A percentile compares a stretch with the other conserved stretches of the same genome.
phyloP scores from a whole-genome alignment of 768 basidiomycete species.

The Suillus placidus region DNA sequence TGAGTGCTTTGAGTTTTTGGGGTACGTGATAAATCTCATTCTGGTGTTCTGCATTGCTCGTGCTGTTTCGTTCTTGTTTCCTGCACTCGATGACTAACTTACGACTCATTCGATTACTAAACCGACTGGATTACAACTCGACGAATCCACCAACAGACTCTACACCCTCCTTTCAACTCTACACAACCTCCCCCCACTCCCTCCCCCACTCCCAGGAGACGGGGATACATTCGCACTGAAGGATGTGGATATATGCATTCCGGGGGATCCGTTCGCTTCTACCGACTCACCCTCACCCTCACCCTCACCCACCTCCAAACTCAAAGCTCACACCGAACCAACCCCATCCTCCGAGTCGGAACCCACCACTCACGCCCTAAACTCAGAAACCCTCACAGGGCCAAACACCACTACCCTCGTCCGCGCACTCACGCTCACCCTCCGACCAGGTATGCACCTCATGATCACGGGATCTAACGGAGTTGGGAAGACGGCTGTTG shows the following conservation, averaged over 20 bases:
- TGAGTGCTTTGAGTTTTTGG: conserved; percentile 7
- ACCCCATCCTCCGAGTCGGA: background rate
- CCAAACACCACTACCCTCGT: conserved; percentile 52
- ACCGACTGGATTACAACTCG: too few relatives aligned
- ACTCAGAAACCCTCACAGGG: conserved; percentile 12
- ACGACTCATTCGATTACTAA: background rate
- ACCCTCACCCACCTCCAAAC: background rate
- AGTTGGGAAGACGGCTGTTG: conserved; percentile 88
- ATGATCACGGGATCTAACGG: conserved; percentile 95
- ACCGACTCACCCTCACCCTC: background rate
- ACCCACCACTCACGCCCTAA: background rate
- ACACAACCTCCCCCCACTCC: conserved; percentile 66
- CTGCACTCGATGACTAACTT: background rate
- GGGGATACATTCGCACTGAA: conserved; percentile 59
- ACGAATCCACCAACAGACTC: conserved; percentile 46
- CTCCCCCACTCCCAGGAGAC: conserved; percentile 37
- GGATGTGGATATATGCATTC: conserved; percentile 74
- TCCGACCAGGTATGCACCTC: conserved; percentile 78
- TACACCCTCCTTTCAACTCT: conserved; percentile 87
- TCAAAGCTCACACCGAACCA: background rate
- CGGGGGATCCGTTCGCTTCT: conserved; percentile 21
- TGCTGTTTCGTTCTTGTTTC: background rate
- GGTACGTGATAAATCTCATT: background rate
- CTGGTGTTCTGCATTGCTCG: background rate
- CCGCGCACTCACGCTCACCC: conserved; percentile 61